These are phyloP conservation scores for Dothideomycetidae sp. DNA, from an alignment of 2,329 filamentous ascomycete genomes.

Conservation along the genomic window DNA sequence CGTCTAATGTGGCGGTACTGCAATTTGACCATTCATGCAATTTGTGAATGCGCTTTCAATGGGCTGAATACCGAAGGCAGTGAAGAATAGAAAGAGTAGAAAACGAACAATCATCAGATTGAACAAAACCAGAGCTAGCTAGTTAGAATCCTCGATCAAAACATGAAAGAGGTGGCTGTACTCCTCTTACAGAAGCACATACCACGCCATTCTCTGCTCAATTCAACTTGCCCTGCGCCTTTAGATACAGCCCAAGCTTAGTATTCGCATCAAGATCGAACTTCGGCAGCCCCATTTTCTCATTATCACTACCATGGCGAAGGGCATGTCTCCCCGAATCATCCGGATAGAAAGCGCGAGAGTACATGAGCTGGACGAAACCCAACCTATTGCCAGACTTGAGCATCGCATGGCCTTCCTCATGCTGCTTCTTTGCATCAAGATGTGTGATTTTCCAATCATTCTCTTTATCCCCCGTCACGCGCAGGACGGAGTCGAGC, in stretches of 20 bases:
- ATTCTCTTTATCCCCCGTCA: conserved; percentile 20
- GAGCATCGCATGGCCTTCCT: conserved; percentile 32
- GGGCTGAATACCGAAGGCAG: no score
- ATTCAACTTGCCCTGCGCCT: background rate
- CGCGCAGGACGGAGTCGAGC: conserved; percentile 22
- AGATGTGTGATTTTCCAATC: conserved; percentile 25
- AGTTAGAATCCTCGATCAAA: no score
- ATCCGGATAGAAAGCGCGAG: conserved; percentile 34
- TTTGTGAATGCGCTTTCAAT: no score
- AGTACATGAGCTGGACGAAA: conserved; percentile 40
- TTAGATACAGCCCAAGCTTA: conserved; percentile 7
- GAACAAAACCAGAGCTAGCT: no score
- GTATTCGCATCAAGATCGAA: conserved; percentile 17
- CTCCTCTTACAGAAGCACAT: no score
- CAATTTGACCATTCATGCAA: no score
- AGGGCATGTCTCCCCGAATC: conserved; percentile 24
- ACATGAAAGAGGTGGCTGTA: no score
- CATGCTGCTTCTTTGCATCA: conserved; percentile 9
- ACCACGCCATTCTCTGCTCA: no score
- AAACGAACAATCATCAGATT: no score
- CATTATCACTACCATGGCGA: conserved; percentile 14
- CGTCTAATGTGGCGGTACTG: no score
- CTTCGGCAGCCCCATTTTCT: conserved; percentile 14
- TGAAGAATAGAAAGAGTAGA: no score
- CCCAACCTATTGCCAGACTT: conserved; percentile 30